phyloP scores from a whole-genome alignment of 2,329 filamentous ascomycete genomes.

The Penicillium sp. region DNA sequence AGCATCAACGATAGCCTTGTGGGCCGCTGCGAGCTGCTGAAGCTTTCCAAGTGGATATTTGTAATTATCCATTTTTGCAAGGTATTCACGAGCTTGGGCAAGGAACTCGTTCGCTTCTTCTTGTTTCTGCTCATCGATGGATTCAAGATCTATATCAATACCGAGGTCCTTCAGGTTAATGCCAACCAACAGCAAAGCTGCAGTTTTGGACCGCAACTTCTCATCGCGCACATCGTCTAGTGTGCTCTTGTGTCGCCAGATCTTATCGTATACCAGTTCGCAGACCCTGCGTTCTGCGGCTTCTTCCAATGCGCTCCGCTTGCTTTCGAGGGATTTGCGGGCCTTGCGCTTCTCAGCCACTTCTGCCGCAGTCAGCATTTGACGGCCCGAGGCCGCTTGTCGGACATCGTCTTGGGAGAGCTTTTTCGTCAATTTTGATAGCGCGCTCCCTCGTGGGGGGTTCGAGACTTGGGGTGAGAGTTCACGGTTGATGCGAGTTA shows the following conservation, averaged over 20 bases:
- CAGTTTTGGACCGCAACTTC: conserved; percentile 90
- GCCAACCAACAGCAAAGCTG: conserved; percentile 84
- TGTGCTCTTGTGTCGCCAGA: conserved; percentile 88
- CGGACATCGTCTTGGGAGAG: conserved; percentile 33
- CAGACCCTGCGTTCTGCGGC: conserved; percentile 85
- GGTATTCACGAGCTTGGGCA: conserved; percentile 67
- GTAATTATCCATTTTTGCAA: conserved; percentile 82
- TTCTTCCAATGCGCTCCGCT: conserved; percentile 78
- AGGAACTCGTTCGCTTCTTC: conserved; percentile 74
- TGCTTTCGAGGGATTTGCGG: conserved; percentile 75
- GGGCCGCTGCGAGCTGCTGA: conserved; percentile 80
- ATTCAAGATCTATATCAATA: conserved; percentile 64
- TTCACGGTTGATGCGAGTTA: conserved; percentile 72
- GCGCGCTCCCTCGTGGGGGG: conserved; percentile 59
- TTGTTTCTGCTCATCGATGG: conserved; percentile 60
- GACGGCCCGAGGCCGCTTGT: conserved; percentile 60
- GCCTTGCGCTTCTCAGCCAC: conserved; percentile 77
- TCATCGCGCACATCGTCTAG: conserved; percentile 95
- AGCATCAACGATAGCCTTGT: conserved; percentile 93
- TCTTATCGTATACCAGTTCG: conserved; percentile 80
- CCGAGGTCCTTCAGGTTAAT: conserved; percentile 86
- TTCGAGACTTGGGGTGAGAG: conserved; percentile 60
- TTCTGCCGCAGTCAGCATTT: conserved; percentile 89
- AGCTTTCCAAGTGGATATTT: conserved; percentile 90
- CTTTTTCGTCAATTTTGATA: conserved; percentile 55